These are phyloP conservation scores for Aspergillus costaricaensis DNA, from an alignment of 2,329 filamentous ascomycete genomes.

Conservation along the genomic window DNA sequence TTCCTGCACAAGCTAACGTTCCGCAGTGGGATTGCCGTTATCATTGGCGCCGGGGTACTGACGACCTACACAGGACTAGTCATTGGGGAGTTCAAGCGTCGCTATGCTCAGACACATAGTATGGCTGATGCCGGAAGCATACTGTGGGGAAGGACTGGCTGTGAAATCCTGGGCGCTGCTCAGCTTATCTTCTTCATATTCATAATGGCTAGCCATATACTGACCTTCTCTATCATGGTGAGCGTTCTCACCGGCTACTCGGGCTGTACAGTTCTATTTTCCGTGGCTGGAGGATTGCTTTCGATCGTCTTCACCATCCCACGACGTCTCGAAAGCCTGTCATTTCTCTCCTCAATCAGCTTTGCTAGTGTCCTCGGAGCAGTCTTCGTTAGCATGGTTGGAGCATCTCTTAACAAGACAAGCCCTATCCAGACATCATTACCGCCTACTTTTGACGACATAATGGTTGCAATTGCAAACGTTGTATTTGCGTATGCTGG, in stretches of 20 bases:
- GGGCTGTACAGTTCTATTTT: constrained; percentile 63
- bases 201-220: constrained; percentile 66
- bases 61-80: constrained; percentile 60
- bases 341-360: constrained; percentile 2
- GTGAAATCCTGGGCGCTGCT: constrained; percentile 62
- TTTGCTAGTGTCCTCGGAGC: constrained; percentile 64
- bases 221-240: constrained; percentile 68
- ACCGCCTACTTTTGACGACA: background rate
- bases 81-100: constrained; percentile 58
- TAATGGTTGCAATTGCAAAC: constrained; percentile 9
- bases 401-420: constrained; percentile 55
- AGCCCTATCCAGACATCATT: constrained; percentile 47
- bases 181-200: constrained; percentile 65
- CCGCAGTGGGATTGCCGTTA: constrained; percentile 40
- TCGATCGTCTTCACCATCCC: constrained; percentile 60
- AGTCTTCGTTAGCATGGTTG: constrained; percentile 66
- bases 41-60: constrained; percentile 53
- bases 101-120: constrained; percentile 60
- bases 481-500: constrained; percentile 18
- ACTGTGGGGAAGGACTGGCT: constrained; percentile 60
- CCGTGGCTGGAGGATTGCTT: constrained; percentile 56
- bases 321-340: constrained; percentile 31
- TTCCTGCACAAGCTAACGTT: background rate
- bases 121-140: constrained; percentile 67
- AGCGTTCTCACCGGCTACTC: constrained; percentile 61